A percentile compares a stretch with the other conserved stretches of the same genome.
These are phyloP conservation scores for Marasmius sp. DNA, from an alignment of 1,284 basidiomycete species.

Conservation along the genomic window DNA sequence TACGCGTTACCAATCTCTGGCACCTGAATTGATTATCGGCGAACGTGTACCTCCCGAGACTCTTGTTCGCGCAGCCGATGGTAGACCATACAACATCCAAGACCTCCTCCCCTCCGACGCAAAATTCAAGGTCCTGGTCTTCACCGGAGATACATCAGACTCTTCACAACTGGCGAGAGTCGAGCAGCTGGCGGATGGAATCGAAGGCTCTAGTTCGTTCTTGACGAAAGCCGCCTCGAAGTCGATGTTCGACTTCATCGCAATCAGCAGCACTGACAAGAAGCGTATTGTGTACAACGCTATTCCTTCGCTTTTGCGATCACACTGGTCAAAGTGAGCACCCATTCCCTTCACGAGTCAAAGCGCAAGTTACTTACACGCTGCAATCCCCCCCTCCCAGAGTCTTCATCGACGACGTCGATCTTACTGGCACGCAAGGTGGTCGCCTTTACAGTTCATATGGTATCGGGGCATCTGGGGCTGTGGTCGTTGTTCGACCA, in stretches of 20 bases:
- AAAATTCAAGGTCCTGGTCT: slow-evolving; percentile 75
- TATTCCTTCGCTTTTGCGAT: slow-evolving; percentile 50
- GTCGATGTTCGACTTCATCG: slow-evolving; percentile 53
- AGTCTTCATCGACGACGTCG: slow-evolving; percentile 48
- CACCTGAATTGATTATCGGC: slow-evolving; percentile 52
- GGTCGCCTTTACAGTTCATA: slow-evolving; percentile 54
- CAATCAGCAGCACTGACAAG: slow-evolving; percentile 50
- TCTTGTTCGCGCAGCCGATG: slow-evolving; percentile 65
- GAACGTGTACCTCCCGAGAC: slow-evolving; percentile 59
- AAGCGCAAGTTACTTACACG: too few species aligned
- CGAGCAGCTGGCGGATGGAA: slow-evolving; percentile 41
- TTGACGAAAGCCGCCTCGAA: slow-evolving; percentile 35
- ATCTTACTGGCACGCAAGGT: slow-evolving; percentile 35
- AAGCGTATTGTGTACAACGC: slow-evolving; percentile 45
- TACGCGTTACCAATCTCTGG: slow-evolving; percentile 41
- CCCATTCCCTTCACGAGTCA: too few species aligned
- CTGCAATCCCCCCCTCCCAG: slow-evolving; percentile 24
- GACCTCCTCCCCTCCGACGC: slow-evolving; percentile 67
- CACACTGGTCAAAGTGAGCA: slow-evolving; percentile 69
- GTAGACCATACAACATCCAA: slow-evolving; percentile 64
- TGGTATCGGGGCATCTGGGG: slow-evolving; percentile 57
- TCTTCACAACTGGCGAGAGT: slow-evolving; percentile 39
- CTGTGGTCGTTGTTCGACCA: slow-evolving; percentile 67
- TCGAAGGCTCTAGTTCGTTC: slow-evolving; percentile 38
- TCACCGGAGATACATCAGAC: slow-evolving; percentile 55